A percentile compares a stretch with the other conserved stretches of the same genome.
Conservation (phyloP, 2,329 filamentous ascomycete genomes). For the Calonectria pseudoreteaudii region DNA sequence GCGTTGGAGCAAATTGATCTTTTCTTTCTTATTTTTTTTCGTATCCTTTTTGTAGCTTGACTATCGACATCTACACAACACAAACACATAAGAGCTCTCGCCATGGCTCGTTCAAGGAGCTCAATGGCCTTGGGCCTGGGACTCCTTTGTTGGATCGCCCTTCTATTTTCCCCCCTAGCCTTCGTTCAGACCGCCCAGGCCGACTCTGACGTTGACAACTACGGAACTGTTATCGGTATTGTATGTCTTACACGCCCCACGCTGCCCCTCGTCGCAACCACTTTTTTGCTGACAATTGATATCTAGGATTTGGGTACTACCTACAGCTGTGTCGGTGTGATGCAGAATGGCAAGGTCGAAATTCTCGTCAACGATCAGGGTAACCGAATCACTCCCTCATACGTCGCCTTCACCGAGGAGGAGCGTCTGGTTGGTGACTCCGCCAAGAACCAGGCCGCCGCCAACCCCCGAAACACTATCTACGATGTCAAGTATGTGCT, state of each 20-base stretch:
- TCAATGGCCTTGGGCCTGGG: constrained; percentile 84
- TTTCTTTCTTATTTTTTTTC: constrained; percentile 37
- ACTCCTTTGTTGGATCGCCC: constrained; percentile 90
- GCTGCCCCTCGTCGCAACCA: not conserved
- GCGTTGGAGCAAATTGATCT: constrained; percentile 40
- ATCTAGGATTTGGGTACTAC: constrained; percentile 85
- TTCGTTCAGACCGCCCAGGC: constrained; percentile 83
- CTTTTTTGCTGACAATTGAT: constrained; percentile 29
- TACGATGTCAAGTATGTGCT: constrained; percentile 86
- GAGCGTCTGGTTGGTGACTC: constrained; percentile 97
- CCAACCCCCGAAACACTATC: constrained; percentile 81
- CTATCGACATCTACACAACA: constrained; percentile 29
- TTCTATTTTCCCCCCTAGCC: constrained; percentile 88
- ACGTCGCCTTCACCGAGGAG: constrained; percentile 96
- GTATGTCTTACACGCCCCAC: constrained; percentile 59
- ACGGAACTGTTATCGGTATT: constrained; percentile 94
- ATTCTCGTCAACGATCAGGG: constrained; percentile 97
- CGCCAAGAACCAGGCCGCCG: constrained; percentile 93
- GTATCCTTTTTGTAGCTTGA: constrained; percentile 31
- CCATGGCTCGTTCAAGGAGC: constrained; percentile 71
- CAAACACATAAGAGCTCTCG: constrained; percentile 36
- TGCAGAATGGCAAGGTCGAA: constrained; percentile 95
- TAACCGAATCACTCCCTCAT: constrained; percentile 95
- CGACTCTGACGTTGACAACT: constrained; percentile 76
- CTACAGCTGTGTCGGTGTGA: constrained; percentile 91